Evolutionary conservation across 129 eudicot genomes (phyloP).

Genomic region (Flaveria linearis): DNA sequence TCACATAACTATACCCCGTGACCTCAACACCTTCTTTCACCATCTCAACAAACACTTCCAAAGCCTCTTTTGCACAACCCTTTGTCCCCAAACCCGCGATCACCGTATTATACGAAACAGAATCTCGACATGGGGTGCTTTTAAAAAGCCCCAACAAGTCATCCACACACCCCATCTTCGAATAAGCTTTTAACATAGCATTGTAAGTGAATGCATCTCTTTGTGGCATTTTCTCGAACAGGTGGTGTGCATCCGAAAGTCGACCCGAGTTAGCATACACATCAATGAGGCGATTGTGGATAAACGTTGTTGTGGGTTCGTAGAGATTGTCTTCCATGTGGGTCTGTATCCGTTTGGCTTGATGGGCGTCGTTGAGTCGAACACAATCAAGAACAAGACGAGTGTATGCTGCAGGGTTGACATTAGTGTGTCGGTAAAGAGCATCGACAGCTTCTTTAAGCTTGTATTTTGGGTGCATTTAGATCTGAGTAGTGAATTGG

Average conservation of each 20-base stretch:
- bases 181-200: slow-evolving; percentile 46
- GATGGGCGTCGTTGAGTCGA: slow-evolving; percentile 40
- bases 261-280: slow-evolving; percentile 31
- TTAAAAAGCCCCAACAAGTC: slow-evolving; percentile 36
- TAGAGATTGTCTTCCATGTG: slow-evolving; percentile 50
- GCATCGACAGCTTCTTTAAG: slow-evolving; percentile 51
- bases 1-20: slow-evolving; percentile 41
- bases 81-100: slow-evolving; percentile 45
- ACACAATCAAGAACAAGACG: slow-evolving; percentile 48
- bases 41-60: slow-evolving; percentile 47
- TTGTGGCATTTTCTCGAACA: slow-evolving; percentile 46
- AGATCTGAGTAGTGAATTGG: background rate
- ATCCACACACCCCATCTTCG: slow-evolving; percentile 33
- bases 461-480: slow-evolving; percentile 43
- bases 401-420: slow-evolving; percentile 45
- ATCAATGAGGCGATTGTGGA: slow-evolving; percentile 50
- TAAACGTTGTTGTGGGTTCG: slow-evolving; percentile 49
- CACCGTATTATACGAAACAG: slow-evolving; percentile 45
- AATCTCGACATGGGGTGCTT: slow-evolving; percentile 40
- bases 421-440: slow-evolving; percentile 36
- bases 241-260: slow-evolving; percentile 38
- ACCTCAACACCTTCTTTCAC: slow-evolving; percentile 36
- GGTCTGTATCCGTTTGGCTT: slow-evolving; percentile 51
- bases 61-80: slow-evolving; percentile 41
- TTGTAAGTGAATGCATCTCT: slow-evolving; percentile 45